A percentile compares a stretch with the other conserved stretches of the same genome.
phyloP scores from a whole-genome alignment of 768 basidiomycete species.

The Tubosaeta sp. region DNA sequence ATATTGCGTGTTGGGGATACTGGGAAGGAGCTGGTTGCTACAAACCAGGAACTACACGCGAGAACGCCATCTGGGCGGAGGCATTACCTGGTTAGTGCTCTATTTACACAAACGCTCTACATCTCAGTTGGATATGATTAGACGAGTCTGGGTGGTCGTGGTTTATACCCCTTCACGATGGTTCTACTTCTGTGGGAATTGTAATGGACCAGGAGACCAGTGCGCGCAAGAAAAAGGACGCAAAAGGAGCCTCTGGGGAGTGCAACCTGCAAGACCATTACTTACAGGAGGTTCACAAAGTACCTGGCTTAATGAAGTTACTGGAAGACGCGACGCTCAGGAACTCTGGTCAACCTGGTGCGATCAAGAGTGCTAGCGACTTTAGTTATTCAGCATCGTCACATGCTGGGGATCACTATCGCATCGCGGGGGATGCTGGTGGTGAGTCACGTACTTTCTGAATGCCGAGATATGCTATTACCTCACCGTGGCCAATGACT shows the following conservation, averaged over 20 bases:
- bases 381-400: slow-evolving; percentile 55
- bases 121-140: slow-evolving; percentile 18
- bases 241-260: not conserved
- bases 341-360: slow-evolving; percentile 1
- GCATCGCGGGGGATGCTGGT: slow-evolving; percentile 54
- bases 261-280: slow-evolving; percentile 3
- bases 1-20: slow-evolving; percentile 36
- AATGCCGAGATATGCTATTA: not conserved
- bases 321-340: slow-evolving; percentile 6
- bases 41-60: slow-evolving; percentile 27
- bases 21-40: slow-evolving; percentile 31
- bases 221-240: slow-evolving; percentile 22
- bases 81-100: slow-evolving; percentile 16
- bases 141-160: slow-evolving; percentile 57
- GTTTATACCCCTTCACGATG: slow-evolving; percentile 51
- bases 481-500: not conserved
- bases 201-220: slow-evolving; percentile 41
- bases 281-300: slow-evolving; percentile 4
- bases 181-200: slow-evolving; percentile 48
- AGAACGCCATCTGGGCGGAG: slow-evolving; percentile 37
- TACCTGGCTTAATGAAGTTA: slow-evolving; percentile 1
- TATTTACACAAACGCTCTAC: too few species aligned
- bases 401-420: slow-evolving; percentile 49
- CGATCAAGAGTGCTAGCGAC: slow-evolving; percentile 42
- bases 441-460: not conserved